Percentiles rank a stretch among this genome's conserved stretches.
Conservation (phyloP, 2,329 filamentous ascomycete species). For the Fusarium sp. region DNA sequence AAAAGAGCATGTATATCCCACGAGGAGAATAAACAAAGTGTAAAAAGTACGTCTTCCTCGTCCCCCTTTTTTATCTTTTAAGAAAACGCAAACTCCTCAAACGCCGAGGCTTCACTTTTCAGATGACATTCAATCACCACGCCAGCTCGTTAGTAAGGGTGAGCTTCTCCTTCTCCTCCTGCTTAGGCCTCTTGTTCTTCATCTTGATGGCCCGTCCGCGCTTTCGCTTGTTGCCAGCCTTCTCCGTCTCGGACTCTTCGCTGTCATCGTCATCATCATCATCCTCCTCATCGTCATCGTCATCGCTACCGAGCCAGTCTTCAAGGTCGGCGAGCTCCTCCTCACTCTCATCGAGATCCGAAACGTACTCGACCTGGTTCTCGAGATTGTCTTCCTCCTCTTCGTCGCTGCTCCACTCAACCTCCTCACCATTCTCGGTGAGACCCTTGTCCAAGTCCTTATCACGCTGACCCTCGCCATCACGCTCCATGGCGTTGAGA, state of each 20-base stretch:
- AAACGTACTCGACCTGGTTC: constrained; percentile 90
- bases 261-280: constrained; percentile 68
- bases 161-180: constrained; percentile 73
- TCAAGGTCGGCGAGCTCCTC: constrained; percentile 85
- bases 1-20: constrained; percentile 4
- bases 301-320: constrained; percentile 88
- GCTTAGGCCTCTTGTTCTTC: constrained; percentile 57
- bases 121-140: constrained; percentile 49
- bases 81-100: constrained; percentile 40
- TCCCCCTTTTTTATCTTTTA: not conserved
- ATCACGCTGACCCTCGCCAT: constrained; percentile 84
- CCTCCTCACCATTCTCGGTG: constrained; percentile 79
- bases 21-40: not conserved
- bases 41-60: not conserved
- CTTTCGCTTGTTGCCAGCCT: constrained; percentile 68
- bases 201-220: constrained; percentile 61
- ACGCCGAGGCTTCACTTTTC: constrained; percentile 33
- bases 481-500: constrained; percentile 87
- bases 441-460: constrained; percentile 91
- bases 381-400: constrained; percentile 78
- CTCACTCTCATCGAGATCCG: constrained; percentile 87
- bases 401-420: constrained; percentile 73
- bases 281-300: constrained; percentile 68
- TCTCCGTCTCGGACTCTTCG: constrained; percentile 68
- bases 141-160: constrained; percentile 56